A percentile compares a stretch with the other conserved stretches of the same genome.
Evolutionary conservation across 495 filamentous ascomycete species (phyloP).

Genomic region (Chlorociboria aeruginascens): DNA sequence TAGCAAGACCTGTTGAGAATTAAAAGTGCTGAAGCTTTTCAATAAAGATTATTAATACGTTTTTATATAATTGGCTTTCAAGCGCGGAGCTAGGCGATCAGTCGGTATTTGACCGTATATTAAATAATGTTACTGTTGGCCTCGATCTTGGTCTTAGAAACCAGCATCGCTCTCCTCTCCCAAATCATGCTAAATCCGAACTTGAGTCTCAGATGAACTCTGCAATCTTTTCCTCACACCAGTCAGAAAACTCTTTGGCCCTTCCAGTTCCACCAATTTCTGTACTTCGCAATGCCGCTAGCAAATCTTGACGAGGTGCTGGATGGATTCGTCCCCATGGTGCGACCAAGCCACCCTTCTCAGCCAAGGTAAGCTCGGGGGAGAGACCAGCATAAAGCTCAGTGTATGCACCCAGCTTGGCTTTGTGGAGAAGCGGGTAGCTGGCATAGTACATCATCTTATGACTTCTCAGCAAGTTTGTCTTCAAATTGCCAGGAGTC

Average conservation of each 20-base stretch:
- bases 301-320: conserved; percentile 12
- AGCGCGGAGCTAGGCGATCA: no score
- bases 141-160: no score
- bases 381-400: conserved; percentile 28
- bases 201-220: no score
- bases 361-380: conserved; percentile 18
- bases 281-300: conserved; percentile 23
- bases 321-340: conserved; percentile 7
- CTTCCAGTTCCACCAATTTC: conserved; percentile 15
- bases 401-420: conserved; percentile 29
- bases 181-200: no score
- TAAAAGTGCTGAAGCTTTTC: no score
- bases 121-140: no score
- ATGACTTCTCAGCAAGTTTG: conserved; percentile 24
- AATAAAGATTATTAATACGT: no score
- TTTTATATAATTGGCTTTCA: no score
- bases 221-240: conserved; percentile 25
- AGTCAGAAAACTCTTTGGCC: conserved; percentile 21
- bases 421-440: conserved; percentile 15
- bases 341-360: conserved; percentile 5
- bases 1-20: no score
- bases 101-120: no score
- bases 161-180: no score
- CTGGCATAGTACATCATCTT: conserved; percentile 9
- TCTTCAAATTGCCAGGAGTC: conserved; percentile 31